Evolutionary conservation across 306 rosid genomes (phyloP).

Genomic region (Casuarina cunninghamiana): DNA sequence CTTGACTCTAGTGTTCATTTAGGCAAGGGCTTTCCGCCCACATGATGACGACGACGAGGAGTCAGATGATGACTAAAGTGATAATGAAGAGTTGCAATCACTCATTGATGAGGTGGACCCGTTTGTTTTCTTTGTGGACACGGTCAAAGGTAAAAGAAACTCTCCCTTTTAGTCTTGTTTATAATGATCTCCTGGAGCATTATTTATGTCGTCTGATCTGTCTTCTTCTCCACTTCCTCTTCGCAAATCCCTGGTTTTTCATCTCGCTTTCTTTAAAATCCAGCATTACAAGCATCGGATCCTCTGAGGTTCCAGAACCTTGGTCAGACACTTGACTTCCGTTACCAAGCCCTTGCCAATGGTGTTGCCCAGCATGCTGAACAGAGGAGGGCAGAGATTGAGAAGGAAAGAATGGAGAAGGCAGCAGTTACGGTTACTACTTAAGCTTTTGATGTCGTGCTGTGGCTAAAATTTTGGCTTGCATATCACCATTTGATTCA

Average conservation of each 20-base stretch:
- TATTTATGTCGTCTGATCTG: slow-evolving; percentile 6
- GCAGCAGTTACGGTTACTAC: slow-evolving; percentile 58
- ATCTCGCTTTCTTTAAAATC: slow-evolving; percentile 4
- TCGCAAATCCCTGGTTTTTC: not conserved
- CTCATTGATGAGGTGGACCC: slow-evolving; percentile 98
- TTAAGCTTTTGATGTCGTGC: slow-evolving; percentile 20
- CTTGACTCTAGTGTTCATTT: slow-evolving; percentile 17
- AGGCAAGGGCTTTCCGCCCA: slow-evolving; percentile 88
- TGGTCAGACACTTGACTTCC: slow-evolving; percentile 76
- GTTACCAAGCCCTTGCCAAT: slow-evolving; percentile 85
- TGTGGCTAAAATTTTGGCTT: slow-evolving; percentile 43
- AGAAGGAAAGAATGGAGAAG: slow-evolving; percentile 83
- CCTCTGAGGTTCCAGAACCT: slow-evolving; percentile 80
- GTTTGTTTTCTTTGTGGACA: slow-evolving; percentile 82
- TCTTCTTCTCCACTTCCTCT: not conserved
- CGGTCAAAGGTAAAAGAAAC: slow-evolving; percentile 62
- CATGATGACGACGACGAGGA: slow-evolving; percentile 62
- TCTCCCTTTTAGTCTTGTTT: not conserved
- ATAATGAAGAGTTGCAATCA: slow-evolving; percentile 96
- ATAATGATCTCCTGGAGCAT: not conserved
- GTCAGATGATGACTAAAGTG: slow-evolving; percentile 86
- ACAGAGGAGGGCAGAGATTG: slow-evolving; percentile 79
- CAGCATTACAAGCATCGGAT: slow-evolving; percentile 72
- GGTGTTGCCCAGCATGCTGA: slow-evolving; percentile 94
- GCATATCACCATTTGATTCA: slow-evolving; percentile 41